These are phyloP conservation scores for Spergularia marina DNA, from an alignment of 148 eudicot genomes.

Conservation along the genomic window DNA sequence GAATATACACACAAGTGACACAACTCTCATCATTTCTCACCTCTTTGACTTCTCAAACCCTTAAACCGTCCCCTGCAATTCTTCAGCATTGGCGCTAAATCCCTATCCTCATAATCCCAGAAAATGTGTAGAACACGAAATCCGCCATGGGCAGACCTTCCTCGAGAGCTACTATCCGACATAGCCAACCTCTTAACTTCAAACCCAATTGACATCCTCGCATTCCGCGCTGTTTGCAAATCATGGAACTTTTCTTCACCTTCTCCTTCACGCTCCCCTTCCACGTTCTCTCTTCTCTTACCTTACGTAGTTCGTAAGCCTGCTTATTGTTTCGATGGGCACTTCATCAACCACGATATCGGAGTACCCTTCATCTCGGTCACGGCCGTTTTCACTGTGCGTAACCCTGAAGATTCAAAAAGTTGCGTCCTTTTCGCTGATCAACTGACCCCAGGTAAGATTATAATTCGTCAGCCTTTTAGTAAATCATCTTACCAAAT, in stretches of 20 bases:
- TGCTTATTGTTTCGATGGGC: neutral
- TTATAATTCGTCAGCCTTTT: neutral
- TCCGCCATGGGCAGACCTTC: constrained; percentile 12
- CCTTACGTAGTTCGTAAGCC: neutral
- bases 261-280: neutral
- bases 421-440: constrained; percentile 14
- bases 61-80: too few species aligned
- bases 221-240: neutral
- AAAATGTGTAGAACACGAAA: neutral
- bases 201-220: neutral
- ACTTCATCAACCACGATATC: too few species aligned
- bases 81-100: too few species aligned
- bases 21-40: too few species aligned
- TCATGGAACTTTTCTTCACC: constrained; percentile 16
- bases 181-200: neutral
- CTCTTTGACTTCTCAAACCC: too few species aligned
- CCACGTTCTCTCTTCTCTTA: neutral
- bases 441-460: constrained; percentile 8
- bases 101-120: neutral
- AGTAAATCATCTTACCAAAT: neutral
- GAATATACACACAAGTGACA: too few species aligned
- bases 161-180: neutral
- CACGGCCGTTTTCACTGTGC: constrained; percentile 14
- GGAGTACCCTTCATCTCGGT: constrained; percentile 2
- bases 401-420: neutral